Conservation (phyloP, 1,284 basidiomycete species). For the Peniophora sp. region DNA sequence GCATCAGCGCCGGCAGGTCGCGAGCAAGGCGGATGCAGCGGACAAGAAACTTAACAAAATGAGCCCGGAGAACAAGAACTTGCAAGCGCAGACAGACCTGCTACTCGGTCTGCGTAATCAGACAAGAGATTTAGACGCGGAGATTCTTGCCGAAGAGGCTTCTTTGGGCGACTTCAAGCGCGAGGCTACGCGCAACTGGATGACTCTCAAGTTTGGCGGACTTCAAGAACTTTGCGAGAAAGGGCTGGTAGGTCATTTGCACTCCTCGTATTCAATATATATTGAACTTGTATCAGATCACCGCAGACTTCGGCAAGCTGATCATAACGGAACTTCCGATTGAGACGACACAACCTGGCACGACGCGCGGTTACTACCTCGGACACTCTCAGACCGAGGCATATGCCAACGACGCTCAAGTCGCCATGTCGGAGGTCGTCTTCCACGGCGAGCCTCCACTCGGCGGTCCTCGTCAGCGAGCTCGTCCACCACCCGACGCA, state of each 20-base stretch:
- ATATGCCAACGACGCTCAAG: conserved; percentile 57
- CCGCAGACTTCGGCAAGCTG: conserved; percentile 76
- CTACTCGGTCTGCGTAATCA: conserved; percentile 73
- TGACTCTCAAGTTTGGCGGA: conserved; percentile 86
- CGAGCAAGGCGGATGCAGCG: conserved; percentile 74
- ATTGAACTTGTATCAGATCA: conserved; percentile 42
- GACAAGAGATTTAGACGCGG: conserved; percentile 72
- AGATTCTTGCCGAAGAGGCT: conserved; percentile 82
- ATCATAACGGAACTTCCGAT: conserved; percentile 79
- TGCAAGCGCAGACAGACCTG: conserved; percentile 67
- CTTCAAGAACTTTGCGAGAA: conserved; percentile 84
- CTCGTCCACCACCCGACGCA: not conserved
- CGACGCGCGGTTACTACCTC: conserved; percentile 67
- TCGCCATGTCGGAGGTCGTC: conserved; percentile 46
- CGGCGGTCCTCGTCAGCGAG: not conserved
- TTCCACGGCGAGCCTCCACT: conserved; percentile 33
- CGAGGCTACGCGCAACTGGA: conserved; percentile 56
- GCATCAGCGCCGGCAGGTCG: conserved; percentile 59
- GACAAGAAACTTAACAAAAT: conserved; percentile 90
- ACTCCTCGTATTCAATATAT: conserved; percentile 7
- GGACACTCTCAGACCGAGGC: conserved; percentile 55
- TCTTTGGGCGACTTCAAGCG: conserved; percentile 84
- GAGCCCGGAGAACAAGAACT: conserved; percentile 86
- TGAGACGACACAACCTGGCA: conserved; percentile 73
- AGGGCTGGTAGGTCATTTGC: conserved; percentile 43